Evolutionary conservation across 2,329 filamentous ascomycete genomes (phyloP).

Genomic region (Verticillium klebahnii): DNA sequence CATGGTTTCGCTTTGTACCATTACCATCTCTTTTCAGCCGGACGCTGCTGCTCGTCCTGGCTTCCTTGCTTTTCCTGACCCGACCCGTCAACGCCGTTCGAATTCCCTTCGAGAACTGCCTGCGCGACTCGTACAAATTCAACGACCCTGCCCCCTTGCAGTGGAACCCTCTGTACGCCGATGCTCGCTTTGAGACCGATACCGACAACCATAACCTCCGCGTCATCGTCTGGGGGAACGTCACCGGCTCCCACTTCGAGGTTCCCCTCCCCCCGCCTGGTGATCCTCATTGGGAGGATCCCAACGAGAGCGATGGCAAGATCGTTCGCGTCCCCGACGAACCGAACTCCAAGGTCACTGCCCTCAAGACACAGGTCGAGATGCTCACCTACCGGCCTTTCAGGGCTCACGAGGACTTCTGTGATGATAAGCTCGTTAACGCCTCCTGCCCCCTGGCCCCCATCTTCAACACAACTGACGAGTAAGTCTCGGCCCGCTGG

Average conservation of each 20-base stretch:
- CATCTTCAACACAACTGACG: conserved; percentile 49
- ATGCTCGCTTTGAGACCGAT: conserved; percentile 66
- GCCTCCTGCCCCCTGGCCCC: conserved; percentile 71
- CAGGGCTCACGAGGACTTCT: conserved; percentile 57
- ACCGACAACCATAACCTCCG: conserved; percentile 61
- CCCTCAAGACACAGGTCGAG: conserved; percentile 65
- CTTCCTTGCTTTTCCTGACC: conserved; percentile 26
- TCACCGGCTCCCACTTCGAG: conserved; percentile 64
- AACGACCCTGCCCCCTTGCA: conserved; percentile 61
- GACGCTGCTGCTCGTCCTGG: conserved; percentile 31
- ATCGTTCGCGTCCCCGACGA: conserved; percentile 58
- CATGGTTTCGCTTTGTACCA: neutral
- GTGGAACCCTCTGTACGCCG: conserved; percentile 71
- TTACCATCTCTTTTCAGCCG: neutral
- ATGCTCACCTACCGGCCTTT: conserved; percentile 75
- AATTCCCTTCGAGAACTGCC: conserved; percentile 80
- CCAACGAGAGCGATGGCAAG: conserved; percentile 64
- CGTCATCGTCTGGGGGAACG: conserved; percentile 85
- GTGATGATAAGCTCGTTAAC: conserved; percentile 53
- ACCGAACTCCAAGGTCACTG: conserved; percentile 58
- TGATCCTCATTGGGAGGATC: conserved; percentile 58
- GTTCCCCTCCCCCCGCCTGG: conserved; percentile 55
- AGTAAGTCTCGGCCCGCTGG: conserved; percentile 27
- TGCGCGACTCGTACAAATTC: conserved; percentile 56
- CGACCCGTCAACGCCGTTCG: conserved; percentile 55